Conservation (phyloP, 257 asterid species). For the Solanum piurae region DNA sequence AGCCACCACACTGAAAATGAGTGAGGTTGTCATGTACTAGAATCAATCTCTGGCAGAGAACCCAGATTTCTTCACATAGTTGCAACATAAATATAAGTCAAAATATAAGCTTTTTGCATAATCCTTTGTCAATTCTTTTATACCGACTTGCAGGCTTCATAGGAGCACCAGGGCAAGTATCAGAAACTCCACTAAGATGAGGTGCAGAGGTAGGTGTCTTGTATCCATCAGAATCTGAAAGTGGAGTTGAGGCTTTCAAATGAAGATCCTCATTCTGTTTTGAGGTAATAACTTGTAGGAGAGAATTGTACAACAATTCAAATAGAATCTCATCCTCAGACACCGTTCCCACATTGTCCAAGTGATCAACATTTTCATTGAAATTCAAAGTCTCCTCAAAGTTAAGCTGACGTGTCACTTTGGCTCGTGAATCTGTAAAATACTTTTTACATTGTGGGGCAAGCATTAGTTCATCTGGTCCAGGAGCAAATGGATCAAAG, state of each 20-base stretch:
- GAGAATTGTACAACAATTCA: constrained; percentile 16
- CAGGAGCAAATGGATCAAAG: constrained; percentile 53
- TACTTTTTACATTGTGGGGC: constrained; percentile 32
- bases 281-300: constrained; percentile 28
- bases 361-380: not conserved
- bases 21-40: not conserved
- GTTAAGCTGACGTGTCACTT: constrained; percentile 28
- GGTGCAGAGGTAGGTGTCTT: constrained; percentile 36
- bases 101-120: constrained; percentile 55
- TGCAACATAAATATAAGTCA: constrained; percentile 5
- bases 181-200: constrained; percentile 24
- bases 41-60: not conserved
- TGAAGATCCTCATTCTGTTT: constrained; percentile 18
- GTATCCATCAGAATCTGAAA: constrained; percentile 19
- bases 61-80: not conserved
- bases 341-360: not conserved
- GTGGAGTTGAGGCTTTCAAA: not conserved
- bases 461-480: constrained; percentile 23
- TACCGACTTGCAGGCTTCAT: constrained; percentile 16
- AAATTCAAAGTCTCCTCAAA: constrained; percentile 8
- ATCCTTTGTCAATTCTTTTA: constrained; percentile 20
- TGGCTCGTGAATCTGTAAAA: constrained; percentile 9
- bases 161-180: constrained; percentile 54
- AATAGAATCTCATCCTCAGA: constrained; percentile 28
- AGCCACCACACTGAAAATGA: not conserved